phyloP scores from a whole-genome alignment of 2,329 filamentous ascomycete genomes.

The Elsinoe ampelina region DNA sequence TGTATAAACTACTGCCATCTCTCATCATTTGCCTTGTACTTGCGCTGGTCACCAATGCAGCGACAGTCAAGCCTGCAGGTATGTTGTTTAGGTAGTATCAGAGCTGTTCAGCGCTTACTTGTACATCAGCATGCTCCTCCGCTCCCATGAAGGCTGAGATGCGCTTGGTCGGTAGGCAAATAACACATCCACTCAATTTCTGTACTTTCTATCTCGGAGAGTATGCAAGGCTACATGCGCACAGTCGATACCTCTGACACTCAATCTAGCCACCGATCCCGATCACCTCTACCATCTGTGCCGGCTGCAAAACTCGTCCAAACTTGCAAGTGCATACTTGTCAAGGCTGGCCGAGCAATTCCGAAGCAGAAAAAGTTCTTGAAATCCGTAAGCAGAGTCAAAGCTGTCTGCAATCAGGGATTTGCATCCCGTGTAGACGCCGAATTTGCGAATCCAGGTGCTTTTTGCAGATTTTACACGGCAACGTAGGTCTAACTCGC shows the following conservation, averaged over 20 bases:
- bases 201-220: constrained; percentile 3
- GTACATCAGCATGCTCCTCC: neutral
- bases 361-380: neutral
- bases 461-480: neutral
- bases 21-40: constrained; percentile 1
- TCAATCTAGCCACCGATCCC: neutral
- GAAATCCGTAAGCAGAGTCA: neutral
- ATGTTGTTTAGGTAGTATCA: neutral
- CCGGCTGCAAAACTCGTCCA: constrained; percentile 5
- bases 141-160: neutral
- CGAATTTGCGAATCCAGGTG: neutral
- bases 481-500: neutral
- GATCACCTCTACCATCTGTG: constrained; percentile 4
- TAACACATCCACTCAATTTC: constrained; percentile 1
- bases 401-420: neutral
- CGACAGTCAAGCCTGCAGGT: neutral
- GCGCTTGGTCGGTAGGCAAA: neutral
- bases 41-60: neutral
- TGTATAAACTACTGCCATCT: neutral
- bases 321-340: constrained; percentile 6
- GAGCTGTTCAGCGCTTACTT: neutral
- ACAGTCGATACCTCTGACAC: neutral
- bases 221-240: neutral
- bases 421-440: neutral
- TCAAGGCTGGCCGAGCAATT: neutral